phyloP scores from a whole-genome alignment of 2,329 filamentous ascomycete species.

The Nemania sp. region DNA sequence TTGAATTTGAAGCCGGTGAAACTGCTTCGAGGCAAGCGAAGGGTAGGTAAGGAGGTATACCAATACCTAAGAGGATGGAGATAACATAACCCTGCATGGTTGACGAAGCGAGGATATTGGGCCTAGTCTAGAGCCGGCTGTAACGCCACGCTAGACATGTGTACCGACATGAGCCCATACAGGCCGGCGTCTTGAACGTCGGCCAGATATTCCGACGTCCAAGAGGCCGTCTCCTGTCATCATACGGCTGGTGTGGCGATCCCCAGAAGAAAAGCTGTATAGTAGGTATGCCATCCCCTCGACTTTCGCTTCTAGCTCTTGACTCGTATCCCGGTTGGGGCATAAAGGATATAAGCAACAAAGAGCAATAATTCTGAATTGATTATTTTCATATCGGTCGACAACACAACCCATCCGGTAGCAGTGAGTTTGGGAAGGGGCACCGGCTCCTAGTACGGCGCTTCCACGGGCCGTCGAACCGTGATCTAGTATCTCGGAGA shows the following conservation, averaged over 20 bases:
- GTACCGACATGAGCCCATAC: slow-evolving; percentile 32
- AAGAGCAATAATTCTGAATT: slow-evolving; percentile 21
- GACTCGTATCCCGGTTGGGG: slow-evolving; percentile 4
- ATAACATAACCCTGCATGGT: slow-evolving; percentile 30
- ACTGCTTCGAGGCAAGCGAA: slow-evolving; percentile 21
- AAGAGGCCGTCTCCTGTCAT: slow-evolving; percentile 7
- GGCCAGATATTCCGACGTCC: slow-evolving; percentile 29
- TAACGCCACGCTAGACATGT: slow-evolving; percentile 14
- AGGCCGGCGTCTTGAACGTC: slow-evolving; percentile 25
- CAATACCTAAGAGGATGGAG: slow-evolving; percentile 9
- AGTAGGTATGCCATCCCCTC: neutral
- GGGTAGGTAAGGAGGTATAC: slow-evolving; percentile 15
- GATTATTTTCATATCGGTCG: slow-evolving; percentile 16
- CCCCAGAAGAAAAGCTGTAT: neutral
- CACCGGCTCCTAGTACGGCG: slow-evolving; percentile 38
- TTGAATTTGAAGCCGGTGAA: slow-evolving; percentile 20
- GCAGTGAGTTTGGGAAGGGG: slow-evolving; percentile 1
- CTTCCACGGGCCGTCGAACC: slow-evolving; percentile 49
- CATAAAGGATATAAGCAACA: neutral
- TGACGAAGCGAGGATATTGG: slow-evolving; percentile 19
- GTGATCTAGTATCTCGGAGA: slow-evolving; percentile 39
- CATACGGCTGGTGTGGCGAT: neutral
- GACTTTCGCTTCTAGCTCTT: neutral
- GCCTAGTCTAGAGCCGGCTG: slow-evolving; percentile 23
- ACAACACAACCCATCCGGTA: slow-evolving; percentile 1